Base-by-base conservation (phyloP, 164 flowering plant genomes). In the Tetracentron sinense region DNA sequence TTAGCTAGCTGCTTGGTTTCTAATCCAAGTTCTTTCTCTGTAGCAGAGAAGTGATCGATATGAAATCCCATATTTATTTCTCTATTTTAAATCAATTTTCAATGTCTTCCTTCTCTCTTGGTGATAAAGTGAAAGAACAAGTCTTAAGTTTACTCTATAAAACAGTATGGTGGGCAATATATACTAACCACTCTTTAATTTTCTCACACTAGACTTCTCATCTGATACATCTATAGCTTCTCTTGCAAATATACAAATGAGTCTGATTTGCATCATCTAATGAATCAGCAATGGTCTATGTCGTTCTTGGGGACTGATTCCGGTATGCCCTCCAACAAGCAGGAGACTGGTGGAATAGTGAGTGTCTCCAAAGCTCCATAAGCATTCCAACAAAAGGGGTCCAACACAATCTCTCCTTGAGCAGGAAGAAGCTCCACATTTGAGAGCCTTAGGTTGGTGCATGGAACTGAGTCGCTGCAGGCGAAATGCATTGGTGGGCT, bases 311-410 rank as follows among this genome's bases (percentile, higher is more conserved):
- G 51, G 50, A 74, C 27, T 0, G 79, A 56, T 7, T 63, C 38
- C 0, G 82, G 88, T 28, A 65, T 31, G 2, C 88, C 89, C 28
- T 83, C 87, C 66, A 75, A 49, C 75, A 92, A 74, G 78, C 98
- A 92, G 11, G 57, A 64, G 19, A 86, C 72, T 1, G 93, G 98
- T 15, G 98, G 98, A 56, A 86, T 77, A 0, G 80, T 86, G 2
- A 82, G 65, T 8, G 87, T 76, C 54, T 70, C 69, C 15, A 70
- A 42, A 38, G 54, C 74, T 20, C 98, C 98, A 58, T 90, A 90
- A 14, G 90, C 96, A 69, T 83, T 92, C 96, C 95, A 88, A 69
- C 98, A 92, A 61, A 77, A 81, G 0, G 96, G 83, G 35, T 81
- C 81, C 25, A 60, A 29, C 8, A 84, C 42, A 3, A 54, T 25